Base-by-base conservation (phyloP, 208 protist species). In the Leishmania martiniquensis region DNA sequence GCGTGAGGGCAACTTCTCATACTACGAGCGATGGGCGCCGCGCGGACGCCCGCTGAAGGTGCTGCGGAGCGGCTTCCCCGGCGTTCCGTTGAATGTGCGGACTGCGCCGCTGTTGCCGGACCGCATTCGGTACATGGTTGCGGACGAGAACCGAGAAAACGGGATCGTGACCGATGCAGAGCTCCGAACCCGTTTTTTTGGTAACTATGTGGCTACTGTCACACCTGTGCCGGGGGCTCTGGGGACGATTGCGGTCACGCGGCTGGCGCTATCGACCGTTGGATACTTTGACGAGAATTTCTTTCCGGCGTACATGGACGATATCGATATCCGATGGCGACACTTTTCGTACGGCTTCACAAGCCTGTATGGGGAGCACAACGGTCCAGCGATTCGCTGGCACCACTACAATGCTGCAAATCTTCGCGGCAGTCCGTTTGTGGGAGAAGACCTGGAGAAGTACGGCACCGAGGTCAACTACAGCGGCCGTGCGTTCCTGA, bases 241-340 rank as follows among this genome's bases (percentile, higher is more conserved):
- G 20, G 75, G 76, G 7, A 85, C 79, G 10, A 55, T 79, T 29
- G 75, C 47, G 17, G 44, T 89, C 39, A 85, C 86, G 34, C 82
- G 86, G 6, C 70, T 87, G 10, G 80, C 80, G 45, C 72, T 89
- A 1, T 77, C 74, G 13, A 78, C 69, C 22, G 80, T 77, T 9
- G 86, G 83, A 17, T 83, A 80, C 60, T 85, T 89, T 59, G 85
- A 89, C 65, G 85, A 89, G 72, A 89, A 89, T 72, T 87, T 73
- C 68, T 89, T 81, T 49, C 85, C 85, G 29, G 81, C 77, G 2
- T 87, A 87, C 74, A 77, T 89, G 68, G 85, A 89, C 32, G 85
- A 89, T 62, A 78, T 85, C 76, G 86, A 89, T 69, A 59, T 73
- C 15, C 66, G 57, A 0, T 83, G 72, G 74, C 86, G 86, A 5